Conservation (phyloP, 2,329 filamentous ascomycete species). For the Xylariaceae sp. region DNA sequence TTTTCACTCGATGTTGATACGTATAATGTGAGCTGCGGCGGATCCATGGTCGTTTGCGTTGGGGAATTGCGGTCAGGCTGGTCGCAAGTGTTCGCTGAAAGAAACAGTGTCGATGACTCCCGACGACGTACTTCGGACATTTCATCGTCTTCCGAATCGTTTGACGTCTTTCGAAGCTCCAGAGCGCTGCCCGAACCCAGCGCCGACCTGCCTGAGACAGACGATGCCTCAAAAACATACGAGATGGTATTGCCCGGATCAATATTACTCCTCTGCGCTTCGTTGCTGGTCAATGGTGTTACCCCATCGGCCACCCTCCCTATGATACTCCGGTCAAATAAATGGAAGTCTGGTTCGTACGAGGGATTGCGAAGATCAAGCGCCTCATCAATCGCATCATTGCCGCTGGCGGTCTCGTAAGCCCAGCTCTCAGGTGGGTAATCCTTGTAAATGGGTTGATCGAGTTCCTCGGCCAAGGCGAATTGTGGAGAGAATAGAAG, state of each 20-base stretch:
- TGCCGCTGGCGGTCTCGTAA: conserved; percentile 15
- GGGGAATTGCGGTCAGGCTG: conserved; percentile 60
- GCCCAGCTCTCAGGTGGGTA: conserved; percentile 13
- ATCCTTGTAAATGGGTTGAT: conserved; percentile 16
- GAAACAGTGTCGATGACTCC: conserved; percentile 52
- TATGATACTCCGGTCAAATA: conserved; percentile 59
- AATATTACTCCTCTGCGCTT: conserved; percentile 54
- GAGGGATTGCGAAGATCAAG: conserved; percentile 20
- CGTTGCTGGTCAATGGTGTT: conserved; percentile 60
- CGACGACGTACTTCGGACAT: conserved; percentile 18
- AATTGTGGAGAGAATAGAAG: conserved; percentile 54
- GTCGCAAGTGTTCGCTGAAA: conserved; percentile 82
- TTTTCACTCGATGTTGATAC: conserved; percentile 65
- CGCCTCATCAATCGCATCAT: conserved; percentile 12
- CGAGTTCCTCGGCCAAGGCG: conserved; percentile 57
- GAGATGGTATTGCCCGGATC: conserved; percentile 56
- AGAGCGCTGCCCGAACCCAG: conserved; percentile 12
- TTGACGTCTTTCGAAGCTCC: conserved; percentile 22
- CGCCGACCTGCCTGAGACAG: conserved; percentile 40
- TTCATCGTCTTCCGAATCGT: conserved; percentile 15
- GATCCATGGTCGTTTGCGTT: conserved; percentile 37
- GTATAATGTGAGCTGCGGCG: conserved; percentile 75
- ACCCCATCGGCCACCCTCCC: conserved; percentile 54
- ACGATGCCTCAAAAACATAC: conserved; percentile 59
- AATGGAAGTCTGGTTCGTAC: conserved; percentile 59